These are phyloP conservation scores for Mycena floridula DNA, from an alignment of 768 basidiomycete genomes.

Conservation along the genomic window DNA sequence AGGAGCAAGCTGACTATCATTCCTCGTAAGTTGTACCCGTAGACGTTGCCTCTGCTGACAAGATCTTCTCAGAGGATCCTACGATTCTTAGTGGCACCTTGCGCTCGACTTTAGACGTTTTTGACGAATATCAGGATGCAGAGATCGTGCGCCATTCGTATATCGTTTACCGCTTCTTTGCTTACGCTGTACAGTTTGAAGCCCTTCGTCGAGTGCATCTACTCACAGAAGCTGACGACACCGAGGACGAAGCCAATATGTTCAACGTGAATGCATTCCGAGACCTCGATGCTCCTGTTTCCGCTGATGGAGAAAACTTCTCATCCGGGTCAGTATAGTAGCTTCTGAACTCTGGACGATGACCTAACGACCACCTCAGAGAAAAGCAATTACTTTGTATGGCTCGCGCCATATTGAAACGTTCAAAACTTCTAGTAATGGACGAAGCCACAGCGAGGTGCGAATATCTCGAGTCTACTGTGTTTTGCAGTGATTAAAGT, in stretches of 20 bases:
- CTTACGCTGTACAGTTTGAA: slow-evolving; percentile 52
- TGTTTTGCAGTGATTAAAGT: no score
- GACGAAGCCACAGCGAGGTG: slow-evolving; percentile 78
- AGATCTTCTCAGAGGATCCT: slow-evolving; percentile 63
- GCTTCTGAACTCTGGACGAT: not conserved
- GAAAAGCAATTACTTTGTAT: slow-evolving; percentile 87
- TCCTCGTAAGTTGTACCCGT: slow-evolving; percentile 42
- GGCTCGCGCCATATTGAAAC: slow-evolving; percentile 79
- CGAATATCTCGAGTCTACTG: not conserved
- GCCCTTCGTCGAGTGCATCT: slow-evolving; percentile 80
- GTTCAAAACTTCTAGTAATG: slow-evolving; percentile 77
- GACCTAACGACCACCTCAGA: no score
- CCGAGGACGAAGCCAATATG: slow-evolving; percentile 14
- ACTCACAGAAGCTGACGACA: slow-evolving; percentile 47
- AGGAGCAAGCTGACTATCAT: slow-evolving; percentile 74
- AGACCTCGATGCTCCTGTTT: slow-evolving; percentile 65
- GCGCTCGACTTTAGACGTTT: slow-evolving; percentile 78
- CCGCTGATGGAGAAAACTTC: slow-evolving; percentile 88
- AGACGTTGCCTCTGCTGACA: not conserved
- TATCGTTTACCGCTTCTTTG: slow-evolving; percentile 1
- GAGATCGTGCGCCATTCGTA: slow-evolving; percentile 54
- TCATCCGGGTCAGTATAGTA: slow-evolving; percentile 70
- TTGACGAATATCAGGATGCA: slow-evolving; percentile 77
- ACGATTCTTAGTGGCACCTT: slow-evolving; percentile 81
- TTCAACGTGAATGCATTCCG: slow-evolving; percentile 75